Evolutionary conservation across 192 early-diverging fungal species (phyloP).

Genomic region (Phycomyces nitens): DNA sequence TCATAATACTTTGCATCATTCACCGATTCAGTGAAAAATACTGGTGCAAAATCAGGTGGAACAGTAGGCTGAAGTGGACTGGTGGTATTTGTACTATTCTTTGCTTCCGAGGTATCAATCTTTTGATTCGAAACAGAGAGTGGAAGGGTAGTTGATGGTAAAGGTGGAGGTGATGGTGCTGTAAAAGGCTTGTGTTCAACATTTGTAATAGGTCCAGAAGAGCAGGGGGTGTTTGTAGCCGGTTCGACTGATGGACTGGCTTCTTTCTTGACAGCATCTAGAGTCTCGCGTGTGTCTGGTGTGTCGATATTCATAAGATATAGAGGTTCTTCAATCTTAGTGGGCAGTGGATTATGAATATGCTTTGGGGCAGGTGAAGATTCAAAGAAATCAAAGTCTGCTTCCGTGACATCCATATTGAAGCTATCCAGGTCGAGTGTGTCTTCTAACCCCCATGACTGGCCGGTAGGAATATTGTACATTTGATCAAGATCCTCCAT

Average conservation of each 20-base stretch:
- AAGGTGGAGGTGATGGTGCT: neutral
- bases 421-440: slow-evolving; percentile 25
- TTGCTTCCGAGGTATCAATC: too few relatives aligned
- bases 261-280: too few relatives aligned
- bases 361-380: neutral
- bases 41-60: slow-evolving; percentile 25
- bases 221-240: too few relatives aligned
- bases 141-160: neutral
- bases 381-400: slow-evolving; percentile 33
- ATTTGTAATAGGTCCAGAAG: too few relatives aligned
- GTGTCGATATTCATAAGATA: too few relatives aligned
- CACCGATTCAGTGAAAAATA: slow-evolving; percentile 5
- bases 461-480: neutral
- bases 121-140: too few relatives aligned
- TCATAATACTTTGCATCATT: slow-evolving; percentile 30
- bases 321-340: too few relatives aligned
- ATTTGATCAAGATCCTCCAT: slow-evolving; percentile 17
- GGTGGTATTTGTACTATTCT: neutral
- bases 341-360: too few relatives aligned
- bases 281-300: too few relatives aligned
- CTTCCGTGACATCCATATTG: slow-evolving; percentile 28
- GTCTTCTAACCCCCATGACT: slow-evolving; percentile 16
- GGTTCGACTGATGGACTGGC: too few relatives aligned
- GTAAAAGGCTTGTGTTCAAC: too few relatives aligned
- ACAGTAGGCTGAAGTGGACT: neutral